Conservation (phyloP, 192 early-diverging fungal genomes). For the Neocallimastix lanati region DNA sequence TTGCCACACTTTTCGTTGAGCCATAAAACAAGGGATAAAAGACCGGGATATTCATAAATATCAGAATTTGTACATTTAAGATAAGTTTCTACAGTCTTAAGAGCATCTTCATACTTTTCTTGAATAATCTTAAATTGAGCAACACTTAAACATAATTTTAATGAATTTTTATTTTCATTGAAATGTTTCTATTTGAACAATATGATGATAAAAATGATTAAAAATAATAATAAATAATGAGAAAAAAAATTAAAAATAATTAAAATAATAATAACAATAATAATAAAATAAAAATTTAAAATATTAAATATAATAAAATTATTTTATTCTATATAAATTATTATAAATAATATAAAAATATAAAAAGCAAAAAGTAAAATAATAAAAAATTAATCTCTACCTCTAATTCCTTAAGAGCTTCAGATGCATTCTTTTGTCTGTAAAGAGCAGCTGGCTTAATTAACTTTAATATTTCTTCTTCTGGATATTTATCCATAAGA, state of each 20-base stretch:
- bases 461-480: constrained; percentile 33
- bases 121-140: constrained; percentile 34
- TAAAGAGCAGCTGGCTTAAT: constrained; percentile 32
- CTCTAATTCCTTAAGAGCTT: constrained; percentile 33
- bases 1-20: constrained; percentile 45
- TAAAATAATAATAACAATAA: not conserved
- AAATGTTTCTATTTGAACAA: constrained; percentile 8
- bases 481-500: constrained; percentile 34
- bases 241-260: too few species aligned
- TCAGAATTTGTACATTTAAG: constrained; percentile 12
- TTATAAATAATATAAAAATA: too few species aligned
- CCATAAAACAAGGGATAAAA: constrained; percentile 53
- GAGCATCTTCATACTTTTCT: constrained; percentile 22
- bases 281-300: not conserved
- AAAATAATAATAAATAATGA: not conserved
- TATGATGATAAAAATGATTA: not conserved
- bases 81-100: constrained; percentile 22
- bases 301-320: not conserved
- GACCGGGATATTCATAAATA: constrained; percentile 28
- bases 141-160: constrained; percentile 39
- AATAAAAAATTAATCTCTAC: too few species aligned
- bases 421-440: constrained; percentile 30
- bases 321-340: too few species aligned
- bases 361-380: too few species aligned
- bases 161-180: constrained; percentile 13